phyloP scores from a whole-genome alignment of 768 basidiomycete species.

The Trametopsis cervina region DNA sequence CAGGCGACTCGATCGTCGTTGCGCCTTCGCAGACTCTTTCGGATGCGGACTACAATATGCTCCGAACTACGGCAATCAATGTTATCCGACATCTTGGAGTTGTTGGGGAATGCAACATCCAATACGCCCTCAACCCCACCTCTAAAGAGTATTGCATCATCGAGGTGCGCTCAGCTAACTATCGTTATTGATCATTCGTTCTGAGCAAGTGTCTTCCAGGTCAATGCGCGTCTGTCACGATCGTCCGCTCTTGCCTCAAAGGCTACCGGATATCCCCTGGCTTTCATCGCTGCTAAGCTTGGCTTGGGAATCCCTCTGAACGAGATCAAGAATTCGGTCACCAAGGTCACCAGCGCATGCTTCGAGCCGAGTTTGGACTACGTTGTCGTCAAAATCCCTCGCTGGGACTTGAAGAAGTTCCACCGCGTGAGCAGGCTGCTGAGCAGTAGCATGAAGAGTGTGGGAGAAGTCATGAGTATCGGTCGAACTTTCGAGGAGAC shows the following conservation, averaged over 20 bases:
- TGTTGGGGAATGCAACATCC: slow-evolving; percentile 98
- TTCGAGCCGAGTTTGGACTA: slow-evolving; percentile 99
- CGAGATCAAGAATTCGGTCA: slow-evolving; percentile 97
- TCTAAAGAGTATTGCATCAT: slow-evolving; percentile 99
- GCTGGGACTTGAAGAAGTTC: slow-evolving; percentile 99
- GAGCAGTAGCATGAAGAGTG: slow-evolving; percentile 97
- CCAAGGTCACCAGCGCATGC: slow-evolving; percentile 93
- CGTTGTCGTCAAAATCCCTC: slow-evolving; percentile 95
- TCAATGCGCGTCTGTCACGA: slow-evolving; percentile 96
- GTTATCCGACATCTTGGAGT: slow-evolving; percentile 98
- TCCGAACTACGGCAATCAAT: slow-evolving; percentile 95
- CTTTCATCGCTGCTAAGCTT: slow-evolving; percentile 97
- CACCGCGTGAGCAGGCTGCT: slow-evolving; percentile 84
- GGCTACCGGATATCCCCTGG: slow-evolving; percentile 95
- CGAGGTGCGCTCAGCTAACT: slow-evolving; percentile 44
- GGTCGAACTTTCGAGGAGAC: slow-evolving; percentile 98
- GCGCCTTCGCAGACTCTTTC: slow-evolving; percentile 97
- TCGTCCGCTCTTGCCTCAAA: slow-evolving; percentile 98
- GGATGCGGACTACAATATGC: slow-evolving; percentile 99
- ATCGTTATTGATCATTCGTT: no score
- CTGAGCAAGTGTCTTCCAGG: no score
- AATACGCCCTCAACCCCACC: slow-evolving; percentile 92
- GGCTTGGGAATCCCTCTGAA: slow-evolving; percentile 96
- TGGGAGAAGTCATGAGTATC: slow-evolving; percentile 99
- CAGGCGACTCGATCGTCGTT: slow-evolving; percentile 96